Evolutionary conservation across 2,329 filamentous ascomycete genomes (phyloP).

Genomic region (Hypomyces perniciosus): DNA sequence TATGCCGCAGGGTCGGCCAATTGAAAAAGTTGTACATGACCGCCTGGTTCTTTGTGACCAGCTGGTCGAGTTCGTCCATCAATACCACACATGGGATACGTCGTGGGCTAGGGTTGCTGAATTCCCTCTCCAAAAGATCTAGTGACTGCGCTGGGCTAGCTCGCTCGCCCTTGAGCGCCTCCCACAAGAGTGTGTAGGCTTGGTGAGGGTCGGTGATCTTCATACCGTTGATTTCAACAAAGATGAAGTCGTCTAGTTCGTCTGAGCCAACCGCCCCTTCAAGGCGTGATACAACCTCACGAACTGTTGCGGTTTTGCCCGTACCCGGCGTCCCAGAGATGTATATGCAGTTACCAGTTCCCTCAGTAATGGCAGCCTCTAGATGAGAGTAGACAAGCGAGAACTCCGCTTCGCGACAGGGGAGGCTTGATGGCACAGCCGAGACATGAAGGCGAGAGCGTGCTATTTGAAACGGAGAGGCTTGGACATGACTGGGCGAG

Average conservation of each 20-base stretch:
- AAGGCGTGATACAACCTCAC: slow-evolving; percentile 84
- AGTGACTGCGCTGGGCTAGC: slow-evolving; percentile 89
- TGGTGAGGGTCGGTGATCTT: slow-evolving; percentile 98
- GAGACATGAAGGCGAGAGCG: slow-evolving; percentile 88
- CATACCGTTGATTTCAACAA: slow-evolving; percentile 99
- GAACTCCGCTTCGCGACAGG: slow-evolving; percentile 90
- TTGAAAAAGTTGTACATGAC: slow-evolving; percentile 99
- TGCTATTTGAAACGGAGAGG: slow-evolving; percentile 87
- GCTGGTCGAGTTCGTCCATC: slow-evolving; percentile 97
- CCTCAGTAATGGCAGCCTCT: slow-evolving; percentile 88
- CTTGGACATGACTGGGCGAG: slow-evolving; percentile 65
- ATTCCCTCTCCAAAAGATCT: slow-evolving; percentile 85
- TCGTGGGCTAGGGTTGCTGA: slow-evolving; percentile 82
- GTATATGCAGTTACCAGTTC: slow-evolving; percentile 93
- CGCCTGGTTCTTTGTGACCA: slow-evolving; percentile 97
- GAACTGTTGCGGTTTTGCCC: slow-evolving; percentile 94
- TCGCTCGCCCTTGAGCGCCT: slow-evolving; percentile 87
- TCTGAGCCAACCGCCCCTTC: slow-evolving; percentile 84
- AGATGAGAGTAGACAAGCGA: slow-evolving; percentile 87
- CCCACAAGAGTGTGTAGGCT: slow-evolving; percentile 91
- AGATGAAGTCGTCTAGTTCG: slow-evolving; percentile 96
- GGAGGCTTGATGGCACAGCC: slow-evolving; percentile 80
- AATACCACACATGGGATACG: slow-evolving; percentile 92
- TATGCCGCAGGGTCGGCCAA: slow-evolving; percentile 89
- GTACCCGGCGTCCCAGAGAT: slow-evolving; percentile 98